Evolutionary conservation across 73 alveolate species (phyloP).

Genomic region (Stentor roeselii): DNA sequence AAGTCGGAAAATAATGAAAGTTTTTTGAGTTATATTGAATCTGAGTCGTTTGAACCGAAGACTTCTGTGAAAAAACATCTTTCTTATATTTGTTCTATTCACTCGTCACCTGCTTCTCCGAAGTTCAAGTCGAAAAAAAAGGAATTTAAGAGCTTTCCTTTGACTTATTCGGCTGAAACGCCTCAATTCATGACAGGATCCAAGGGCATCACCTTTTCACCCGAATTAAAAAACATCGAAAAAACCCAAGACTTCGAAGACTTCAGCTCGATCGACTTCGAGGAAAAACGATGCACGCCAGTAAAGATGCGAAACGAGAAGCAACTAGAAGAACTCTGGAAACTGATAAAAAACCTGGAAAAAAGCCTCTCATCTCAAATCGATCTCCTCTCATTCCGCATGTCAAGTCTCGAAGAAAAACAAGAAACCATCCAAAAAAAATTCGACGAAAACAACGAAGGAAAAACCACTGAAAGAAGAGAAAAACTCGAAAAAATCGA

Average conservation of each 20-base stretch:
- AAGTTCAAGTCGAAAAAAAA: not conserved
- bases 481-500: not conserved
- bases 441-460: not conserved
- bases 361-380: not conserved
- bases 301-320: not conserved
- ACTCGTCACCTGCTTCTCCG: not conserved
- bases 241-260: not conserved
- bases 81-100: not conserved
- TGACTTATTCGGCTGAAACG: constrained; percentile 22
- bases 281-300: not conserved
- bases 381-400: not conserved
- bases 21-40: not conserved
- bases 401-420: not conserved
- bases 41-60: not conserved
- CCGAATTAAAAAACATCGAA: not conserved
- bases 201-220: not conserved
- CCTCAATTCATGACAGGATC: not conserved
- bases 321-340: not conserved
- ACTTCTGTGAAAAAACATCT: not conserved
- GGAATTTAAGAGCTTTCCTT: not conserved
- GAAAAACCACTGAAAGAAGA: not conserved
- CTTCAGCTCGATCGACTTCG: constrained; percentile 1
- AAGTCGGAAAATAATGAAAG: not conserved
- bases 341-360: not conserved
- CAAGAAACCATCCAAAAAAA: not conserved